A percentile compares a stretch with the other conserved stretches of the same genome.
Evolutionary conservation across 306 rosid species (phyloP).

Genomic region (Glycine soja): DNA sequence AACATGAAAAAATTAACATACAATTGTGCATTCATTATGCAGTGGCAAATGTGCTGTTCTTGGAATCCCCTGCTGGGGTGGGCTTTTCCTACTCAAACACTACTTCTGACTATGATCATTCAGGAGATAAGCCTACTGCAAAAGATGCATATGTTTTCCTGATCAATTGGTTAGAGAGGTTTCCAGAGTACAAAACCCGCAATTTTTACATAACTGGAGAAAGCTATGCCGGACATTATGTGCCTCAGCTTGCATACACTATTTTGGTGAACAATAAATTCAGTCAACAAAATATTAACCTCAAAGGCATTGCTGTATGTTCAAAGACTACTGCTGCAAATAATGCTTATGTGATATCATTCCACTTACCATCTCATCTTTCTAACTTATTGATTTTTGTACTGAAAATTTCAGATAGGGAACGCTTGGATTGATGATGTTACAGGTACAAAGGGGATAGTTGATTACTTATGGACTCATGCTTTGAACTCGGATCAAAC

Average conservation of each 20-base stretch:
- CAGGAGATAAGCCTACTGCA: constrained; percentile 60
- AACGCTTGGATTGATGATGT: constrained; percentile 64
- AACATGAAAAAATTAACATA: neutral
- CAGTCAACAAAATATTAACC: constrained; percentile 52
- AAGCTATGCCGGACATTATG: constrained; percentile 70
- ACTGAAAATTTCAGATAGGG: constrained; percentile 55
- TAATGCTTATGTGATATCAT: neutral
- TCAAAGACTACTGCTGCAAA: neutral
- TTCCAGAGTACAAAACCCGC: constrained; percentile 63
- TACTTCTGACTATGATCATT: constrained; percentile 43
- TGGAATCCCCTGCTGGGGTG: constrained; percentile 74
- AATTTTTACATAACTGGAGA: constrained; percentile 67
- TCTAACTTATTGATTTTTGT: constrained; percentile 14
- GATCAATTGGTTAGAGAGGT: constrained; percentile 69
- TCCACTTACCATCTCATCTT: neutral
- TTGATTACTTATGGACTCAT: constrained; percentile 63
- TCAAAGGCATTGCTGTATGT: constrained; percentile 66
- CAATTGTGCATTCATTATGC: constrained; percentile 29
- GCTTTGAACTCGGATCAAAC: constrained; percentile 64
- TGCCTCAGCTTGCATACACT: constrained; percentile 64
- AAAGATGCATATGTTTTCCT: constrained; percentile 62
- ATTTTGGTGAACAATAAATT: constrained; percentile 46
- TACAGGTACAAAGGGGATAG: constrained; percentile 28
- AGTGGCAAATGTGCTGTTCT: constrained; percentile 67
- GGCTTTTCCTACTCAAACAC: constrained; percentile 73